A percentile compares a stretch with the other conserved stretches of the same genome.
Evolutionary conservation across 148 eudicot genomes (phyloP).

Genomic region (Spergularia marina): DNA sequence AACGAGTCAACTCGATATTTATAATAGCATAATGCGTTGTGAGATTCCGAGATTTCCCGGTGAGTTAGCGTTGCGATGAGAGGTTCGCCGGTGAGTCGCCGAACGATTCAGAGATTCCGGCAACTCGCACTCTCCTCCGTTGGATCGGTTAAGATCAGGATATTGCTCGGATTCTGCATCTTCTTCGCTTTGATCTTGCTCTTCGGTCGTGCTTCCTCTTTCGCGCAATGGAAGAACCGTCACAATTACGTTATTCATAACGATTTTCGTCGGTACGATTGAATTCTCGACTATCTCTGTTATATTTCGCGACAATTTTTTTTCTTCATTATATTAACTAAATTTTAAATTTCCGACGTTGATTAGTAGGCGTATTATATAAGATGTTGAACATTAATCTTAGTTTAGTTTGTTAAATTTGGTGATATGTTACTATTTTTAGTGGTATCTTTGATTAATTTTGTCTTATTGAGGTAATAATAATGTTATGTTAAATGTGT

Average conservation of each 20-base stretch:
- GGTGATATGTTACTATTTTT: background rate
- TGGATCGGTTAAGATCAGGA: constrained; percentile 57
- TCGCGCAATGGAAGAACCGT: constrained; percentile 35
- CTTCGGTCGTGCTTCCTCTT: constrained; percentile 41
- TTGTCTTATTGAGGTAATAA: background rate
- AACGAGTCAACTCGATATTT: background rate
- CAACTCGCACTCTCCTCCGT: constrained; percentile 42
- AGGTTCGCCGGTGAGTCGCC: constrained; percentile 51
- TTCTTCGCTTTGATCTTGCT: constrained; percentile 40
- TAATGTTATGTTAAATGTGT: background rate
- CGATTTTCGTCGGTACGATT: constrained; percentile 32
- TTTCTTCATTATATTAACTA: background rate
- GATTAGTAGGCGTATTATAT: no score
- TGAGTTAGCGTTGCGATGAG: constrained; percentile 37
- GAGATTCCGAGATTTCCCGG: constrained; percentile 9
- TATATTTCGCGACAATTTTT: background rate
- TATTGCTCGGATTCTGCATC: constrained; percentile 46
- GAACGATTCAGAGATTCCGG: constrained; percentile 41
- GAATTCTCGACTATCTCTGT: background rate
- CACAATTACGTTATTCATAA: constrained; percentile 25
- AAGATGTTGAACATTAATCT: background rate
- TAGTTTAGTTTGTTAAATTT: background rate
- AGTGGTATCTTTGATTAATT: background rate
- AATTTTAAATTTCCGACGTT: background rate
- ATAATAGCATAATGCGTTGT: constrained; percentile 10